phyloP scores from a whole-genome alignment of 805 yeast genomes.

The Priceomyces melissophilus region DNA sequence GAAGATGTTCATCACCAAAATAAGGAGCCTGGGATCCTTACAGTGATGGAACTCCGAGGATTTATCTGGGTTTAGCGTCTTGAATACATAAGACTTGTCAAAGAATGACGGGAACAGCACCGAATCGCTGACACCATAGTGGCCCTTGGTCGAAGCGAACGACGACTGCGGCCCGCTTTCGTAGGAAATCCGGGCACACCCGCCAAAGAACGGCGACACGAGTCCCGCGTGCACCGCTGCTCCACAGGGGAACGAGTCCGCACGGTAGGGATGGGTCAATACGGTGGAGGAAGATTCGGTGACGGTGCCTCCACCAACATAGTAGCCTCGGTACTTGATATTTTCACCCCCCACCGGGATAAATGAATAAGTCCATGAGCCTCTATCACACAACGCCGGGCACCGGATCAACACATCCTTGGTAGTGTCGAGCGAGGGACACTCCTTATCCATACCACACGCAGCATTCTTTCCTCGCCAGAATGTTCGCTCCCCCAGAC shows the following conservation, averaged over 20 bases:
- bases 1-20: slow-evolving; percentile 56
- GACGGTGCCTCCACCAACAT: slow-evolving; percentile 74
- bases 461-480: slow-evolving; percentile 76
- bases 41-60: slow-evolving; percentile 45
- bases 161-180: slow-evolving; percentile 44
- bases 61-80: slow-evolving; percentile 22
- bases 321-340: slow-evolving; percentile 67
- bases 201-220: slow-evolving; percentile 71
- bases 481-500: slow-evolving; percentile 43
- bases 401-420: slow-evolving; percentile 63
- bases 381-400: slow-evolving; percentile 83
- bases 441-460: slow-evolving; percentile 67
- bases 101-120: slow-evolving; percentile 67
- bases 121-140: slow-evolving; percentile 50
- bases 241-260: slow-evolving; percentile 86
- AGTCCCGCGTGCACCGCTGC: slow-evolving; percentile 87
- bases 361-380: slow-evolving; percentile 71
- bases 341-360: slow-evolving; percentile 68
- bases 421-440: slow-evolving; percentile 43
- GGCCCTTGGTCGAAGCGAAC: slow-evolving; percentile 50
- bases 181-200: slow-evolving; percentile 65
- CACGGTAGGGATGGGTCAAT: slow-evolving; percentile 67
- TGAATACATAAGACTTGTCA: slow-evolving; percentile 69
- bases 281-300: too few species aligned
- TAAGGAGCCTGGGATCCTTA: slow-evolving; percentile 60